Conservation (phyloP, 495 filamentous ascomycete genomes). For the Talaromyces nanjingensis region DNA sequence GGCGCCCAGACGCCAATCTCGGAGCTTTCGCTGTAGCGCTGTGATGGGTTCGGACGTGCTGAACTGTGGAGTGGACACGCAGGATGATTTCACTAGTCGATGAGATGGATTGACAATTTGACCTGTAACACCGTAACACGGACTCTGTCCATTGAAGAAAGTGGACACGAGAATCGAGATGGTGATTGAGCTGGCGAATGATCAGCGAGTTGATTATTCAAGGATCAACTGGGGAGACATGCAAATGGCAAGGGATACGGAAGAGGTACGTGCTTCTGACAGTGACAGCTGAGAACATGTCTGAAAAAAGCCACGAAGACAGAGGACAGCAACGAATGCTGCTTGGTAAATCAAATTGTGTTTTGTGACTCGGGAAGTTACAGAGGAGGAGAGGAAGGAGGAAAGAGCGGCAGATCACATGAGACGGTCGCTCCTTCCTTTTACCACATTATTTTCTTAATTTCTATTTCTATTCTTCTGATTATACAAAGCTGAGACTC, state of each 20-base stretch:
- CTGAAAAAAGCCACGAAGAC: no score
- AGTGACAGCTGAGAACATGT: no score
- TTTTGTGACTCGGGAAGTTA: no score
- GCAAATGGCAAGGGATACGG: no score
- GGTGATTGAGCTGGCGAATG: background rate
- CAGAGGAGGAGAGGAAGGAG: no score
- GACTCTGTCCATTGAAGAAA: background rate
- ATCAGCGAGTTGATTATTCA: background rate
- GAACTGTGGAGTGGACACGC: background rate
- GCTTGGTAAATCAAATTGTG: no score
- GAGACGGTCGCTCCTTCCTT: background rate
- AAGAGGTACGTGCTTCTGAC: no score
- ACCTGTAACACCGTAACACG: background rate
- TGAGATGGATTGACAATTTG: background rate
- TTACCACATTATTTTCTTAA: background rate
- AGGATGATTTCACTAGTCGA: background rate
- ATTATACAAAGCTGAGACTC: constrained; percentile 17
- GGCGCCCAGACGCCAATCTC: background rate
- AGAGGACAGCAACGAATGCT: no score
- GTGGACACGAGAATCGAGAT: background rate
- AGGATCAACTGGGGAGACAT: no score
- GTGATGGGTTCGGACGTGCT: background rate
- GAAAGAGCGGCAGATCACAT: background rate
- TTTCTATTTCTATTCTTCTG: background rate
- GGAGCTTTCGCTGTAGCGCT: background rate